Conservation (phyloP, 495 filamentous ascomycete genomes). For the Pseudevernia furfuracea region DNA sequence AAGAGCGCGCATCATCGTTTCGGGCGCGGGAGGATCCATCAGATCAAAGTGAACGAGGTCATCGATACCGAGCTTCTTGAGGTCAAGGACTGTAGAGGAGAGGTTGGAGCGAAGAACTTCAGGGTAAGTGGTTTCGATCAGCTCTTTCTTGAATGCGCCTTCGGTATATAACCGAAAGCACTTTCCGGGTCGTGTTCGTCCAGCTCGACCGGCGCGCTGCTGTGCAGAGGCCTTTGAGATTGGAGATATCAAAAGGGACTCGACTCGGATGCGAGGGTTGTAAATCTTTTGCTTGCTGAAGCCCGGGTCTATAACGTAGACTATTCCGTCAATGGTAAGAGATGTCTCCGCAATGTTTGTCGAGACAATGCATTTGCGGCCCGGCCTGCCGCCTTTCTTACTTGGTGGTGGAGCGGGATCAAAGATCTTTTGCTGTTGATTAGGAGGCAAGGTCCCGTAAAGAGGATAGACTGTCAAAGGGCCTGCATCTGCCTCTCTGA, state of each 20-base stretch:
- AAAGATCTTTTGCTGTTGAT: conserved; percentile 92
- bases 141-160: conserved; percentile 91
- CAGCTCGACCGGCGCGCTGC: conserved; percentile 95
- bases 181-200: conserved; percentile 94
- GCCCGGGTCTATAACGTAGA: conserved; percentile 96
- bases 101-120: conserved; percentile 94
- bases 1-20: conserved; percentile 96
- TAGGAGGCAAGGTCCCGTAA: conserved; percentile 86
- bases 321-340: conserved; percentile 97
- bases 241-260: conserved; percentile 89
- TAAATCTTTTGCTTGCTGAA: conserved; percentile 99
- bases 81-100: conserved; percentile 84
- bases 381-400: conserved; percentile 69
- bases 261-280: conserved; percentile 91
- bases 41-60: conserved; percentile 97
- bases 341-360: conserved; percentile 98
- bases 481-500: conserved; percentile 80
- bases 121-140: conserved; percentile 93
- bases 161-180: conserved; percentile 98
- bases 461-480: conserved; percentile 86
- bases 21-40: conserved; percentile 97
- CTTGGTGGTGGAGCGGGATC: conserved; percentile 70
- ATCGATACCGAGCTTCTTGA: conserved; percentile 94
- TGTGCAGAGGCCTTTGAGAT: conserved; percentile 99
- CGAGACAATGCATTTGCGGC: conserved; percentile 89